Conservation (phyloP, 192 early-diverging fungal genomes). For the Phlyctochytrium bullatum region DNA sequence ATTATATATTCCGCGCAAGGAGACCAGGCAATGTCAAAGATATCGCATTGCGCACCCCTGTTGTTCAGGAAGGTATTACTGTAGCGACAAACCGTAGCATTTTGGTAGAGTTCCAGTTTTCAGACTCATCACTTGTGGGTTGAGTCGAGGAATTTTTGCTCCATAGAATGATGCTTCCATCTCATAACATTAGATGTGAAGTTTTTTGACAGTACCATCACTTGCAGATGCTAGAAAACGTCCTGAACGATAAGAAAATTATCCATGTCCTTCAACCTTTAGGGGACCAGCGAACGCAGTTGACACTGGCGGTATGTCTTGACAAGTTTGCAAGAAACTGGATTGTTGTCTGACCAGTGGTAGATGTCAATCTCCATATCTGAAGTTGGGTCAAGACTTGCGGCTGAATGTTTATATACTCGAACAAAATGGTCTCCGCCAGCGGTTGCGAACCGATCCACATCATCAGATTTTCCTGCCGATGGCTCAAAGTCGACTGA, state of each 20-base stretch:
- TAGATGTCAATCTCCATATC: conserved; percentile 43
- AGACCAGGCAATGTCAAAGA: conserved; percentile 94
- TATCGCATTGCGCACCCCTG: conserved; percentile 73
- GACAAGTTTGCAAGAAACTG: conserved; percentile 80
- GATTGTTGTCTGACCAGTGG: conserved; percentile 50
- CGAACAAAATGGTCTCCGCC: conserved; percentile 89
- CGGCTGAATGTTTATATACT: conserved; percentile 44
- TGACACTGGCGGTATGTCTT: conserved; percentile 85
- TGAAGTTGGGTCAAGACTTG: conserved; percentile 25
- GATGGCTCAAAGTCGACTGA: conserved; percentile 82
- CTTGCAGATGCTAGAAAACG: no score
- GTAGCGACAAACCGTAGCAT: conserved; percentile 56
- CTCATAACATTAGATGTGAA: no score
- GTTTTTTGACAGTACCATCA: no score
- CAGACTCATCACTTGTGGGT: conserved; percentile 47
- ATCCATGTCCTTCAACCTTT: conserved; percentile 60
- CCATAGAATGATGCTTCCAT: conserved; percentile 88
- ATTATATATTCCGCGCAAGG: conserved; percentile 78
- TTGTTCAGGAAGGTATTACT: background rate
- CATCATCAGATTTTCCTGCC: conserved; percentile 19
- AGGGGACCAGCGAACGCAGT: conserved; percentile 89
- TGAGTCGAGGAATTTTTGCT: conserved; percentile 58
- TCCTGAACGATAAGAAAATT: no score
- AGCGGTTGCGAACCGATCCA: conserved; percentile 76
- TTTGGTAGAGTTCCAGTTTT: conserved; percentile 71